Base-by-base conservation (phyloP, 345 rosid species). In the Moricandia arvensis region DNA sequence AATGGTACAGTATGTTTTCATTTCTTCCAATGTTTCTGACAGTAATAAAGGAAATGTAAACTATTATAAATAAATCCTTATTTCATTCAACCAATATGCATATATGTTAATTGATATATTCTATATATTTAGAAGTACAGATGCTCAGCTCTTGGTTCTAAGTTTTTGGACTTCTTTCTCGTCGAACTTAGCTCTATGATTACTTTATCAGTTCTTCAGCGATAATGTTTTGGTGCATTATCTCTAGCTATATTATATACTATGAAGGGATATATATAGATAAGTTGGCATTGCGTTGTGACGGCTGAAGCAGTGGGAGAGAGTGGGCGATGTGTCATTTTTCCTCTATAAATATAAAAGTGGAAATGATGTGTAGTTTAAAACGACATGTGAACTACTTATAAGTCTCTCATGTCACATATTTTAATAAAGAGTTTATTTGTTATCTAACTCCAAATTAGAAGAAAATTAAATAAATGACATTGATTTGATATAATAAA, bases 191-290 rank as follows among this genome's bases (percentile, higher is more conserved):
- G 66, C 27, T 47, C 66, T 43, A 74, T 66, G 66, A 58, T 66
- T 74, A 66, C 70, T 74, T 27, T 66, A 24, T 66, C 60, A 30
- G n/a, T n/a, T 58, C 61, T 59, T 47, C 47, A 67, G 31, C 61
- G 78, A 75, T 75, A 67, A 66, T 8, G 1, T 60, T 74, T 65
- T 74, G 66, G 72, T 74, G 66, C 9, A 38, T 58, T 43, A 58
- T 66, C 30, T 47, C 53, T 57, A 66, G n/a, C 6, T 27, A 11
- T 34, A 62, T 9, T 58, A 7, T 21, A 21, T 43, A 16, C 7
- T 31, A 49, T 3, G 9, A 29, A 60, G 1, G 31, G 41, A 43
- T 47, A 7, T 30, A 62, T 33, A 55, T 10, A 62, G 27, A 13
- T n/a, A 41, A 41, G 47, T 41, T 41, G 47, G 47, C 47, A 41